Base-by-base conservation (phyloP, 345 rosid species). In the Syzygium oleosum region DNA sequence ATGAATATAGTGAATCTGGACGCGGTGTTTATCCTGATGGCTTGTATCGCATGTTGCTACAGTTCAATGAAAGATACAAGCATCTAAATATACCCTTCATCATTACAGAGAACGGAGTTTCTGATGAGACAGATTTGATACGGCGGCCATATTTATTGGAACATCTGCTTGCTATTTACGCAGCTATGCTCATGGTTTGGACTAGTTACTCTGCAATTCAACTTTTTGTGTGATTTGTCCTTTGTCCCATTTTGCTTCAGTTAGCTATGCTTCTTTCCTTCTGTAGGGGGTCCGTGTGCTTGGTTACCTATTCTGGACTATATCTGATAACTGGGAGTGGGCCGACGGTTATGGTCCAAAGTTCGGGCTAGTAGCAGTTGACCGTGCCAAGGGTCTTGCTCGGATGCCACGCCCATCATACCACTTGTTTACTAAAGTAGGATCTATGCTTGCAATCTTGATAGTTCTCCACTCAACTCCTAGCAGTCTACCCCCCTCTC, bases 311-410 rank as follows among this genome's bases (percentile, higher is more conserved):
- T 97, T 97, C 90, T 97, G 99, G 99, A 97, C 99, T 58, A 94
- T 94, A 84, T 97, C 99, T 29, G 99, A 96, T 90, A 97, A 97
- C 87, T 97, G 99, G 99, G 99, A 97, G 91, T 97, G 99, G 99
- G 99, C 99, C 85, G 98, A 97, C 92, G 99, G 99, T 51, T 97
- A 97, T 89, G 99, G 99, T 90, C 99, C 99, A 65, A 97, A 97
- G 92, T 97, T 97, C 90, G 99, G 99, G 87, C 96, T 97, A 68
- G 98, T 95, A 34, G 94, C 95, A 15, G 99, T 96, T 87, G 97
- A 97, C 89, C 96, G 99, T 84, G 90, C 94, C 87, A 95, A 96
- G 88, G 52, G 85, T 90, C 94, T 97, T 88, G 93, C 97, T 61
- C 91, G 99, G 85, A 90, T 89, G 61, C 95, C 96, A 22, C 96